Base-by-base conservation (phyloP, 129 eudicot genomes). In the Ambrosia artemisiifolia region DNA sequence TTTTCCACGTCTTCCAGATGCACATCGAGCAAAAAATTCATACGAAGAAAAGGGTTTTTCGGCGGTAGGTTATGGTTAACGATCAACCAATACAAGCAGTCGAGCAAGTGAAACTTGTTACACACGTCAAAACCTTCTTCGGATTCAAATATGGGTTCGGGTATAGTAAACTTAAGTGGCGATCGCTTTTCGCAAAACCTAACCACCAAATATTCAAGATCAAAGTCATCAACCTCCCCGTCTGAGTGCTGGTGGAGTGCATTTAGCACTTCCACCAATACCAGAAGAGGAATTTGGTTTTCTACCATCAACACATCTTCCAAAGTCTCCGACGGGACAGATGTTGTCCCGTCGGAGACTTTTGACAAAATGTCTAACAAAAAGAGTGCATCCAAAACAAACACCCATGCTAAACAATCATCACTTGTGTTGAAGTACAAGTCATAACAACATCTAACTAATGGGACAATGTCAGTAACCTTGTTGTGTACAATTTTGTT, bases 261-360 rank as follows among this genome's bases (percentile, higher is more conserved):
- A 34, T 74, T 62, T 46, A 53, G 16, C n/a, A 85, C 19, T 30
- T 68, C 48, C 8, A 62, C 43, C 9, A 85, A 44, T 2, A 82
- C 38, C 46, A 75, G 18, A n/a, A 62, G 30, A 10, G 86, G 90
- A 36, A 85, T 67, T 76, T 82, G 90, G 64, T 85, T 85, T 71
- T 82, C 89, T 30, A 85, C 44, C 75, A 85, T 74, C 9, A 82
- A 1, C 13, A 82, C 53, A 48, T 85, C 89, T 53, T 73, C 67
- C 24, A 50, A 49, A 38, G 54, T 10, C 28, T n/a, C 16, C 0
- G 10, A 24, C 2, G 48, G 38, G 44, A 40, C 44, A 40, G 0
- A 40, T 40, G n/a, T 6, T 42, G 7, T 11, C 24, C 24, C 18
- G 3, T 61, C 53, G 0, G 63, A 20, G 14, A 16, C 65, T 49